Evolutionary conservation across 768 basidiomycete species (phyloP).

Genomic region (Hypholoma sublateritium): DNA sequence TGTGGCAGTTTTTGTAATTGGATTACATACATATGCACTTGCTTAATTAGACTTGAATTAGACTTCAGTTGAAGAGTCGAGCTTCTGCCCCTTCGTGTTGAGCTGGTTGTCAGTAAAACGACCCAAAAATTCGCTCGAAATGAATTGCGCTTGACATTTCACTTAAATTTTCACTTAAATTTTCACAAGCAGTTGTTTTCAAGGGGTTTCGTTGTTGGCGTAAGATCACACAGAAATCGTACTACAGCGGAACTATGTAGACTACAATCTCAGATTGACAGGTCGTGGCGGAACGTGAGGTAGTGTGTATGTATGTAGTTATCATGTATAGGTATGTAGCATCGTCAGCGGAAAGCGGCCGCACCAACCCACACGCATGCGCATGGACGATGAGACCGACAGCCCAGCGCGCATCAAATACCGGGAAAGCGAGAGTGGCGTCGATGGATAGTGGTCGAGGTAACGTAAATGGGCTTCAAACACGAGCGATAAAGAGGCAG

Average conservation of each 20-base stretch:
- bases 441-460: conserved; percentile 5
- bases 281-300: conserved; percentile 17
- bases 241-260: conserved; percentile 42
- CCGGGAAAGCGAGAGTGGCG: background rate
- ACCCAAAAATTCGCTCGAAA: no score
- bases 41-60: no score
- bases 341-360: conserved; percentile 6
- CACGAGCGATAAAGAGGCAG: conserved; percentile 6
- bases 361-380: conserved; percentile 15
- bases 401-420: conserved; percentile 3
- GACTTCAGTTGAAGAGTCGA: no score
- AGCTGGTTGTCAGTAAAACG: no score
- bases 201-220: conserved; percentile 36
- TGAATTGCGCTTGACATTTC: no score
- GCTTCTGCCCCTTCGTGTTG: no score
- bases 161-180: no score
- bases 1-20: no score
- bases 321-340: background rate
- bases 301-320: conserved; percentile 16
- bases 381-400: conserved; percentile 6
- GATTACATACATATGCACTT: no score
- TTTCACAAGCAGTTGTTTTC: background rate
- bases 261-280: conserved; percentile 30
- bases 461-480: conserved; percentile 7
- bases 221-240: conserved; percentile 45